Conservation (phyloP, 345 rosid species). For the Syzygium jambos region DNA sequence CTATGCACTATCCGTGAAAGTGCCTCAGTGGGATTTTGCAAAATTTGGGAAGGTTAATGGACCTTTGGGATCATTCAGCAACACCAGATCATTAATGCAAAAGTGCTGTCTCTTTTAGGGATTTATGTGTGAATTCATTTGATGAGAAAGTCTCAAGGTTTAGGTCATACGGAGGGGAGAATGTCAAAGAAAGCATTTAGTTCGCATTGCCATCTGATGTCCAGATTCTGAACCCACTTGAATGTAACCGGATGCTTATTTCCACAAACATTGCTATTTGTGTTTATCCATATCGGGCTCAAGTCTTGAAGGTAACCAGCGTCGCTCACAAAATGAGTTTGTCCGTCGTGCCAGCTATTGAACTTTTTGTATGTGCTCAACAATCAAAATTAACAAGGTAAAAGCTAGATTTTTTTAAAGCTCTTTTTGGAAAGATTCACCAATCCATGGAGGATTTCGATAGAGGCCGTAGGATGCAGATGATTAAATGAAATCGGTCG, state of each 20-base stretch:
- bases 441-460: neutral
- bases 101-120: neutral
- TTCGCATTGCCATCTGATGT: neutral
- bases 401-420: neutral
- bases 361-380: neutral
- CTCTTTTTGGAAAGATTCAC: neutral
- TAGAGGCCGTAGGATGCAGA: neutral
- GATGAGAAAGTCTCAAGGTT: neutral
- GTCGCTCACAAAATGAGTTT: neutral
- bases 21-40: neutral
- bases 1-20: neutral
- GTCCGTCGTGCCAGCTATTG: neutral
- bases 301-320: neutral
- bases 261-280: neutral
- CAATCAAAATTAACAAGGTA: neutral
- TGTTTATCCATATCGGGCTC: neutral
- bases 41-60: neutral
- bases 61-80: neutral
- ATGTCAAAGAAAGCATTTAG: neutral
- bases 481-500: neutral
- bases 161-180: neutral
- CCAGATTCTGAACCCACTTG: neutral
- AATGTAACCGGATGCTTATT: neutral
- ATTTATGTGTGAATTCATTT: neutral
- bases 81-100: neutral